These are phyloP conservation scores for Sclerotinia minor DNA, from an alignment of 2,329 filamentous ascomycete genomes.

Conservation along the genomic window DNA sequence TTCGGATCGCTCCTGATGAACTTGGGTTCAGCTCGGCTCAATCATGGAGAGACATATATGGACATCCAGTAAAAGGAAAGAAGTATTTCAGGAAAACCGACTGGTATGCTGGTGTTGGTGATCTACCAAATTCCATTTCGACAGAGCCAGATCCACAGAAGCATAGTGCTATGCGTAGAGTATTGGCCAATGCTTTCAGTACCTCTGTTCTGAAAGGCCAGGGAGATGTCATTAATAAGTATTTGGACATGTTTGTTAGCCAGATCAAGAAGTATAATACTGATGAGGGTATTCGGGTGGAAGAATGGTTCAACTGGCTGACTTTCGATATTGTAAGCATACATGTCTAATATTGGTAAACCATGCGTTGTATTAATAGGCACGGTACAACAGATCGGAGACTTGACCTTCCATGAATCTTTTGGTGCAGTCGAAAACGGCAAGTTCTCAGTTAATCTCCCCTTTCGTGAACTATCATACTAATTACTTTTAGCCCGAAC, in stretches of 20 bases:
- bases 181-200: conserved; percentile 12
- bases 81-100: conserved; percentile 18
- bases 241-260: conserved; percentile 11
- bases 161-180: conserved; percentile 14
- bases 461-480: not conserved
- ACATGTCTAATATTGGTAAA: not conserved
- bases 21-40: conserved; percentile 13
- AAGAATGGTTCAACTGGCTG: conserved; percentile 21
- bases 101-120: conserved; percentile 15
- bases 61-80: conserved; percentile 13
- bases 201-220: conserved; percentile 6
- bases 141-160: conserved; percentile 5
- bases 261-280: conserved; percentile 2
- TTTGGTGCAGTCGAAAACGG: conserved; percentile 13
- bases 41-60: conserved; percentile 18
- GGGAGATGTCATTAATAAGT: conserved; percentile 4
- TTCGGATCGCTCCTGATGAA: conserved; percentile 8
- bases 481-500: not conserved
- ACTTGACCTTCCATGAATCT: conserved; percentile 10
- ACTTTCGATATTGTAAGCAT: conserved; percentile 15
- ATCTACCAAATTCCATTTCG: conserved; percentile 12
- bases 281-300: not conserved
- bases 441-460: not conserved
- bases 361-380: not conserved
- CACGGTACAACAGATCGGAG: not conserved